A percentile compares a stretch with the other conserved stretches of the same genome.
Evolutionary conservation across 2,329 filamentous ascomycete genomes (phyloP).

Genomic region (Calonectria montana): DNA sequence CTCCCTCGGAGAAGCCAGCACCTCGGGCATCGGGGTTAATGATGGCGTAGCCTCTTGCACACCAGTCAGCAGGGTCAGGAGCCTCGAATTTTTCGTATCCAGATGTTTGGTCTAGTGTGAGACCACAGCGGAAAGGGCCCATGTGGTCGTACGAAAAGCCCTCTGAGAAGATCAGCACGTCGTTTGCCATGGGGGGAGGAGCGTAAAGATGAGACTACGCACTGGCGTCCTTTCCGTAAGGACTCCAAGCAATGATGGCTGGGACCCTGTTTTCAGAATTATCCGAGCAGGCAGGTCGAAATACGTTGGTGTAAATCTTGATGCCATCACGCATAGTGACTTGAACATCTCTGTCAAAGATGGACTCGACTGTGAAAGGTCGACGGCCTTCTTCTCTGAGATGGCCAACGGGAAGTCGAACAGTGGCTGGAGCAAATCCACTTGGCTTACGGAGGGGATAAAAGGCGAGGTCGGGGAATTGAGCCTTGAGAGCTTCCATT

Average conservation of each 20-base stretch:
- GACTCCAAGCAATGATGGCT: constrained; percentile 2
- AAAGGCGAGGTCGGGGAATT: not conserved
- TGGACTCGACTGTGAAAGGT: not conserved
- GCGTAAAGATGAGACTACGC: not conserved
- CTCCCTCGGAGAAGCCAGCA: not conserved
- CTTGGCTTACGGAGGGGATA: not conserved
- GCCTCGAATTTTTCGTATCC: constrained; percentile 14
- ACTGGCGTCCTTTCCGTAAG: not conserved
- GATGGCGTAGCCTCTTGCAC: not conserved
- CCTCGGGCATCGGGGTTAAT: constrained; percentile 4
- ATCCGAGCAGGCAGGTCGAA: not conserved
- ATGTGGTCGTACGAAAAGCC: not conserved
- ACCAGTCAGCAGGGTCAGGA: constrained; percentile 8
- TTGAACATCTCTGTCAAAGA: not conserved
- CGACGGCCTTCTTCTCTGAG: not conserved
- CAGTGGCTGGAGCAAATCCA: not conserved
- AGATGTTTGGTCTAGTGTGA: not conserved
- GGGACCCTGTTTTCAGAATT: not conserved
- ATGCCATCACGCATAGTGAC: constrained; percentile 2
- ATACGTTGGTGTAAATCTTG: constrained; percentile 1
- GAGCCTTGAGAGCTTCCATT: constrained; percentile 2
- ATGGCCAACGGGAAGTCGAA: not conserved
- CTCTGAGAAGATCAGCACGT: not conserved
- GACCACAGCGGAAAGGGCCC: not conserved
- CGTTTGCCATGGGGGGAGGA: too few species aligned